Evolutionary conservation across 1,139 yeast species (phyloP).

Genomic region (Barnettozyma hawaiiensis): DNA sequence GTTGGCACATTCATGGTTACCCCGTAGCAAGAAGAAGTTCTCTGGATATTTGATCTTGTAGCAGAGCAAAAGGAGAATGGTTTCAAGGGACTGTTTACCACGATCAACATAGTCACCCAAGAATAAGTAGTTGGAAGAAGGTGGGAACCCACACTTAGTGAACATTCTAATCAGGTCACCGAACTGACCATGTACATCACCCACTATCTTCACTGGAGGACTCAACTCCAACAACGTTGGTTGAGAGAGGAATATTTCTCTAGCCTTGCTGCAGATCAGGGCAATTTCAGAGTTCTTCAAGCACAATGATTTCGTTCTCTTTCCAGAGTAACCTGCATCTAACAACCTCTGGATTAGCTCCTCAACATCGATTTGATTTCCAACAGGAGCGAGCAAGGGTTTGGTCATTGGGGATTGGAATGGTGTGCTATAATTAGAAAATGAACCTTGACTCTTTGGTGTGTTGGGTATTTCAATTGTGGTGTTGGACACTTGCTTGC

Average conservation of each 20-base stretch:
- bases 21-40: constrained; percentile 84
- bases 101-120: constrained; percentile 96
- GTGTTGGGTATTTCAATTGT: constrained; percentile 11
- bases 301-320: constrained; percentile 83
- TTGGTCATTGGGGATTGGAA: constrained; percentile 20
- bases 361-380: constrained; percentile 63
- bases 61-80: constrained; percentile 76
- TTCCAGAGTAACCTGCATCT: constrained; percentile 95
- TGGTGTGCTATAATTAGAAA: constrained; percentile 22
- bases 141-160: constrained; percentile 98
- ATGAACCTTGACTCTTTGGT: constrained; percentile 21
- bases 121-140: constrained; percentile 84
- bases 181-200: constrained; percentile 96
- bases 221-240: constrained; percentile 84
- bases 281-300: constrained; percentile 84
- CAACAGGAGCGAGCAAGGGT: constrained; percentile 12
- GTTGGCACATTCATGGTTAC: constrained; percentile 96
- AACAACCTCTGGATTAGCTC: constrained; percentile 81
- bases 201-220: constrained; percentile 96
- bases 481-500: not conserved
- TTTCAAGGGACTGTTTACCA: constrained; percentile 91
- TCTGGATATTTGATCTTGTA: constrained; percentile 96
- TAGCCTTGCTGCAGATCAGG: constrained; percentile 74
- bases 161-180: constrained; percentile 86
- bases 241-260: constrained; percentile 83